Conservation (phyloP, 129 eudicot species). For the Tanacetum coccineum region DNA sequence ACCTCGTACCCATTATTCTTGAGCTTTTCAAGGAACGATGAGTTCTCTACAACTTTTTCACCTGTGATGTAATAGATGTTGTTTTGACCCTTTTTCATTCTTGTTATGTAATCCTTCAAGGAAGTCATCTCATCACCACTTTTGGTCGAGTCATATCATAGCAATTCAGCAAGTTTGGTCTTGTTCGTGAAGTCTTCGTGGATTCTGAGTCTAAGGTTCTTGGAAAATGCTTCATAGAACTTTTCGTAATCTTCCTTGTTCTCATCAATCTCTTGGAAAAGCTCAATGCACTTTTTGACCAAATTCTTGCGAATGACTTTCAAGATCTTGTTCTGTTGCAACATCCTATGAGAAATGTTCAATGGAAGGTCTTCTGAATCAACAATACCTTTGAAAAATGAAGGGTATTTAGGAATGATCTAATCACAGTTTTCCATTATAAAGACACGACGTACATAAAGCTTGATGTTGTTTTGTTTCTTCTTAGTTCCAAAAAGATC, state of each 20-base stretch:
- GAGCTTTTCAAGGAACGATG: constrained; percentile 76
- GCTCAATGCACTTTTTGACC: constrained; percentile 25
- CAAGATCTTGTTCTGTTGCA: constrained; percentile 24
- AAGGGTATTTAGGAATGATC: constrained; percentile 67
- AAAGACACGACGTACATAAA: too few species aligned
- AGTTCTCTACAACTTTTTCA: constrained; percentile 87
- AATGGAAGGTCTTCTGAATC: constrained; percentile 8
- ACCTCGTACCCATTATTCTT: constrained; percentile 76
- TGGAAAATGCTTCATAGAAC: constrained; percentile 63
- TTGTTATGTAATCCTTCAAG: constrained; percentile 68
- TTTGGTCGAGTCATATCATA: constrained; percentile 33
- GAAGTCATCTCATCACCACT: constrained; percentile 75
- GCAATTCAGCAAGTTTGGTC: constrained; percentile 54
- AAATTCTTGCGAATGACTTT: constrained; percentile 28
- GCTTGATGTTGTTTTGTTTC: constrained; percentile 21
- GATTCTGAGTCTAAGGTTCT: constrained; percentile 39
- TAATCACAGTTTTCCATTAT: constrained; percentile 43
- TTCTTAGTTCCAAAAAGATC: too few species aligned
- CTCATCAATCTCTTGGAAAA: constrained; percentile 30
- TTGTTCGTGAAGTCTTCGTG: constrained; percentile 72
- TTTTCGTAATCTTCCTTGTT: constrained; percentile 33
- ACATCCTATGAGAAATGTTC: constrained; percentile 18
- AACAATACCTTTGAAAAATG: constrained; percentile 11
- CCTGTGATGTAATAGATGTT: constrained; percentile 57
- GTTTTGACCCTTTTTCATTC: constrained; percentile 75